phyloP scores from a whole-genome alignment of 148 eudicot genomes.

The Euryodendron excelsum region DNA sequence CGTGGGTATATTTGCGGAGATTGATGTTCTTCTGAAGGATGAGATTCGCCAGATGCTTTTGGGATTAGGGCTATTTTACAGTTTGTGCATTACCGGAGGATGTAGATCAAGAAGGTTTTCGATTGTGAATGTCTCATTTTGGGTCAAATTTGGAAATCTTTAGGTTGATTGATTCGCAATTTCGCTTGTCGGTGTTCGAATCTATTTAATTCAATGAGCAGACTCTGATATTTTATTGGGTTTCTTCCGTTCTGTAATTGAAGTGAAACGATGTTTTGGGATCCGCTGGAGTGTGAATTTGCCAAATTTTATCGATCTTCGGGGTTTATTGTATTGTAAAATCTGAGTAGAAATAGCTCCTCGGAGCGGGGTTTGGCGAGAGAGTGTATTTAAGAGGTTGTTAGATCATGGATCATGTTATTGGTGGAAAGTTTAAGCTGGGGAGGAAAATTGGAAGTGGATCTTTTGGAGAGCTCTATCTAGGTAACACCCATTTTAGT shows the following conservation, averaged over 20 bases:
- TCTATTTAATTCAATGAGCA: not conserved
- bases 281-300: not conserved
- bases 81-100: conserved; percentile 12
- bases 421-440: conserved; percentile 76
- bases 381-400: conserved; percentile 13
- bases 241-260: not conserved
- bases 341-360: not conserved
- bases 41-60: no score
- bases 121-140: conserved; percentile 1
- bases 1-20: no score
- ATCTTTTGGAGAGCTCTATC: conserved; percentile 85
- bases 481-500: conserved; percentile 41
- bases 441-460: conserved; percentile 93
- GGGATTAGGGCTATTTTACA: conserved; percentile 34
- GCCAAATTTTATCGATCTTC: conserved; percentile 7
- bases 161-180: not conserved
- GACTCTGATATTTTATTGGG: not conserved
- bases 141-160: not conserved
- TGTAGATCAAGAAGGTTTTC: not conserved
- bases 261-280: not conserved
- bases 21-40: no score
- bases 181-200: not conserved
- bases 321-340: not conserved
- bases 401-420: conserved; percentile 62
- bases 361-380: not conserved